Evolutionary conservation across 176 grass and related monocot genomes (phyloP), one percentile per base, ranked within the genome.

Genomic region (Dactylis glomerata): DNA sequence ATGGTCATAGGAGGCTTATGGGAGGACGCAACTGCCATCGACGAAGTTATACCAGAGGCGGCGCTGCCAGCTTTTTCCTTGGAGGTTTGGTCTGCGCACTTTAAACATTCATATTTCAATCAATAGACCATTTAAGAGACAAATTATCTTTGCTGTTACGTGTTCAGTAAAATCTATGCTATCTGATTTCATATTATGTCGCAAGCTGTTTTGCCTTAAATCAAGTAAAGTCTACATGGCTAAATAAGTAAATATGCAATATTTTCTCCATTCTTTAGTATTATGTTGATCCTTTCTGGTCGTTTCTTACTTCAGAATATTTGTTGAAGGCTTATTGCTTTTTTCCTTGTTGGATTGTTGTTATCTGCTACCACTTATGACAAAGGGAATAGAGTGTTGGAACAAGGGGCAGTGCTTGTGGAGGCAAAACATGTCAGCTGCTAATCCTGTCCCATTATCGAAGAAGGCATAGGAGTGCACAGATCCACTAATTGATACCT

Each of bases 11-110:
- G 93, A 77, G 68, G 63, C 56, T 86, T 96, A 67, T 96, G 93
- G 91, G 93, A 99, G 81, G 97, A 96, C 49, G 89, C 91, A 59
- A 86, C 23, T 0, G 27, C 90, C 54, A 82, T 99, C 4, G 92
- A 99, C 73, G 88, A 96, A 88, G 93, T 99, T 82, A 86, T 99
- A 90, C 78, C 93, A 42, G 97, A 99, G 81, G 97, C 97, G 76
- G 97, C 93, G 38, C 88, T 99, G 34, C 97, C 93, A 62, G 97
- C 90, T 83, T 94, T 92, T 83, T 96, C 93, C 72, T 87, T 99
- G 68, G 93, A 99, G 97, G 97, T 99, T 82, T 86, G 34, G 78
- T 67, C 77, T 76, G 57, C 42, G 56, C 69, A 51, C 78, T 85
- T 22, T 89, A 72, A 59, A 15, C 40, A 69, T 84, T 87, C 4